Percentiles rank a stretch among this genome's conserved stretches.
phyloP scores from a whole-genome alignment of 2,329 filamentous ascomycete genomes.

The Exophiala spinifera region DNA sequence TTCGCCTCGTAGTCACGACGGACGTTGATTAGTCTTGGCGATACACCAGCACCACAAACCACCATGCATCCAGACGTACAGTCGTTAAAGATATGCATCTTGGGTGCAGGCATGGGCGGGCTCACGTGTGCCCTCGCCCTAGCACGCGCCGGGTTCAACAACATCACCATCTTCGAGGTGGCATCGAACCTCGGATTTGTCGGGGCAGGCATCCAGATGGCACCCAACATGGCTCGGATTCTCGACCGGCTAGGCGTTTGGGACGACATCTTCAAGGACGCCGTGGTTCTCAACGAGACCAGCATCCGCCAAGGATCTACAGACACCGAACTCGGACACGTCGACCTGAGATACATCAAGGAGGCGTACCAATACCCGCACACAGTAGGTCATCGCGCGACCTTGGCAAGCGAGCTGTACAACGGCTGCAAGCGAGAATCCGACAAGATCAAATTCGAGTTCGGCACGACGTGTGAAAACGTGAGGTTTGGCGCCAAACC shows the following conservation, averaged over 20 bases:
- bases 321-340: conserved; percentile 66
- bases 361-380: conserved; percentile 71
- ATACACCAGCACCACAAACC: neutral
- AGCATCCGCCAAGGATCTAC: conserved; percentile 71
- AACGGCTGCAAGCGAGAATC: conserved; percentile 63
- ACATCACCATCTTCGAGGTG: conserved; percentile 71
- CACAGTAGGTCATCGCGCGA: conserved; percentile 74
- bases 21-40: too few relatives aligned
- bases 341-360: conserved; percentile 65
- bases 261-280: conserved; percentile 66
- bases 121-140: conserved; percentile 69
- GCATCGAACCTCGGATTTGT: conserved; percentile 75
- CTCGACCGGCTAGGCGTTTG: conserved; percentile 71
- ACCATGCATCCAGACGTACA: conserved; percentile 18
- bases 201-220: conserved; percentile 79
- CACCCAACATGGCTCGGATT: conserved; percentile 77
- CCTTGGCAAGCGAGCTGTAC: conserved; percentile 66
- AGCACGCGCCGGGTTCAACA: conserved; percentile 70
- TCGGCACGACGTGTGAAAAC: conserved; percentile 56
- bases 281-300: conserved; percentile 67
- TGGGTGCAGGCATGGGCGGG: conserved; percentile 68
- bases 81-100: conserved; percentile 40
- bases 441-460: conserved; percentile 64
- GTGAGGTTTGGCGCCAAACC: conserved; percentile 61
- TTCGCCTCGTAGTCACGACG: too few relatives aligned